Evolutionary conservation across 2,329 filamentous ascomycete species (phyloP), one percentile per base, ranked within the genome.

Genomic region (Neurospora sp.): DNA sequence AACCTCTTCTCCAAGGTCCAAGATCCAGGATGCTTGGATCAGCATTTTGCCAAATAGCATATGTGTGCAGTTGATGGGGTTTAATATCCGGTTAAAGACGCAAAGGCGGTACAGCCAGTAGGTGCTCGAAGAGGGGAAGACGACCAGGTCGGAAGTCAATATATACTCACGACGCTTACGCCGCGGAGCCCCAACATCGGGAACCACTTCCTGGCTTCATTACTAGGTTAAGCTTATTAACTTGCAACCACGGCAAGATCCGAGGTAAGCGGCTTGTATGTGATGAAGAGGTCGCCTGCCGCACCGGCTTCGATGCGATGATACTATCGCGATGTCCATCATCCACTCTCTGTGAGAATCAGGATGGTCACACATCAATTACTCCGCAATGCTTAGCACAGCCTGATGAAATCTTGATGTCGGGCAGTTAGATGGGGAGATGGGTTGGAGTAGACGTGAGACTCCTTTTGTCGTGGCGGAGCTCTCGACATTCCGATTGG

Each of bases 21-120:
- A 69, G 71, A 28, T 62, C 15, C 28, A 36, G 69, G 62, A 68
- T 46, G 71, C 72, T 71, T 69, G 71, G 74, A 76, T 75, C 73
- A 71, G 71, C 74, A 76, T 76, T 75, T 73, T 76, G 70, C 75
- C 75, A 76, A 74, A 76, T 69, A 74, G 23, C 28, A 72, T 67
- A 69, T 72, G 70, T 73, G 70, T 70, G 71, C 69, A 70, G 70
- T 71, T 73, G 68, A 72, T 70, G 28, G 66, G 52, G 5, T 40
- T 68, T 70, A 69, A 39, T 74, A 74, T 76, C 73, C 71, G 73
- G 74, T 72, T 75, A 75, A 73, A 74, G 68, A 66, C 57, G 65
- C 15, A 62, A 62, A 33, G 52, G 10, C 6, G 52, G 52, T 62
- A 17, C 52, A 28, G 28, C 52, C 52, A 62, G 52, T 36, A 17